These are phyloP conservation scores for Trebouxia gelatinosa DNA, from an alignment of 163 green algal species.

Conservation along the genomic window DNA sequence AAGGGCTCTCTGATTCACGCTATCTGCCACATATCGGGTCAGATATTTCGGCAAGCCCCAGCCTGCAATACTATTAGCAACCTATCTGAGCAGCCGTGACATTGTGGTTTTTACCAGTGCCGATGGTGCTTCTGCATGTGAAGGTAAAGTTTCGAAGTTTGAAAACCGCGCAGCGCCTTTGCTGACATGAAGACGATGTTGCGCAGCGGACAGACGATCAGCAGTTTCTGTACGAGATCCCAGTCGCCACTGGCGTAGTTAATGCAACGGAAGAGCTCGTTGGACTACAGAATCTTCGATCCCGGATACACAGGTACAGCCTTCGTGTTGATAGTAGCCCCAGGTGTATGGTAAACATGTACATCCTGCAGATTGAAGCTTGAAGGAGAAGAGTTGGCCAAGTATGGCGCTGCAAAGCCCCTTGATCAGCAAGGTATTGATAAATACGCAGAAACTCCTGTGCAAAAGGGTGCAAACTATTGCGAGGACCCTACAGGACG, in stretches of 20 bases:
- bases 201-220: conserved; percentile 57
- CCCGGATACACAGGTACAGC: conserved; percentile 50
- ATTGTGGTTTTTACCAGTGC: too few species aligned
- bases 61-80: too few species aligned
- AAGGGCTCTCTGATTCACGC: too few species aligned
- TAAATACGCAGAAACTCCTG: conserved; percentile 55
- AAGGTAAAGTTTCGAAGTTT: conserved; percentile 46
- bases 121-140: conserved; percentile 69
- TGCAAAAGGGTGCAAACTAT: conserved; percentile 69
- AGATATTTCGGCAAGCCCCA: too few species aligned
- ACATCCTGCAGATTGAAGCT: conserved; percentile 54
- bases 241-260: conserved; percentile 47
- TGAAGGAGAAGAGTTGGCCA: conserved; percentile 78
- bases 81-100: too few species aligned
- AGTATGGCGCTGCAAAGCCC: conserved; percentile 72
- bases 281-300: conserved; percentile 69
- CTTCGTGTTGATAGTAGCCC: not conserved
- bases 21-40: too few species aligned
- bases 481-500: conserved; percentile 72
- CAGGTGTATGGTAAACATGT: not conserved
- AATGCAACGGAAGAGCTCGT: conserved; percentile 54
- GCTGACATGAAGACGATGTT: not conserved
- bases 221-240: conserved; percentile 78
- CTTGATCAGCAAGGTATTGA: conserved; percentile 77
- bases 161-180: not conserved